Evolutionary conservation across 129 eudicot species (phyloP), one percentile per base, ranked within the genome.

Genomic region (Apium graveolens): DNA sequence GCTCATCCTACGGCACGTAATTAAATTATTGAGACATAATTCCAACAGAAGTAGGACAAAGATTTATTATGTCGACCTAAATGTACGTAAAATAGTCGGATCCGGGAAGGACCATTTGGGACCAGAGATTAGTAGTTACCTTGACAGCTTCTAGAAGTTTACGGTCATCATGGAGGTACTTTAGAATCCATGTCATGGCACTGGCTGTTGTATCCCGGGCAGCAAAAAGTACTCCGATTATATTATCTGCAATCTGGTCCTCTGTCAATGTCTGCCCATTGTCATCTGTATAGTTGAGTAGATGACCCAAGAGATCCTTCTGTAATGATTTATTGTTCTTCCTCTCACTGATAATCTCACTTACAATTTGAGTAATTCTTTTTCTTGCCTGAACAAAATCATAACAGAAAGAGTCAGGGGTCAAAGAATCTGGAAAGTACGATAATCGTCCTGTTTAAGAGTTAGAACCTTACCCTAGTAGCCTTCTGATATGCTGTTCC

Each of bases 121-220:
- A 31, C 38, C 38, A 34, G 37, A 31, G 3, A 32, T 1, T 35
- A 35, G 37, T 35, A 35, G 26, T 38, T 87, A 92, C 97, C 87
- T 71, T 84, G 65, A 92, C 97, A 77, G 90, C 91, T 45, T 88
- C 82, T 46, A 88, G 82, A 70, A 92, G 85, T 48, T 84, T 68
- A 71, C 55, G 78, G 77, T 88, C 76, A 80, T 92, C 96, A 38
- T 88, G 90, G 85, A 92, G 76, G 80, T 90, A 88, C 82, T 90
- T 92, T 65, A 92, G 91, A 32, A 89, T 76, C 97, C 97, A 92
- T 68, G 97, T 92, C 39, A 90, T 84, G 48, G 81, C 96, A 85
- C 91, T 88, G 37, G 97, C 97, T 76, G 97, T 92, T 5, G 97
- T 92, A 75, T 92, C 97, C 76, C 86, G 96, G 29, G 97, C 97